Conservation (phyloP, 1,139 yeast species). For the Nakaseomyces bracarensis region DNA sequence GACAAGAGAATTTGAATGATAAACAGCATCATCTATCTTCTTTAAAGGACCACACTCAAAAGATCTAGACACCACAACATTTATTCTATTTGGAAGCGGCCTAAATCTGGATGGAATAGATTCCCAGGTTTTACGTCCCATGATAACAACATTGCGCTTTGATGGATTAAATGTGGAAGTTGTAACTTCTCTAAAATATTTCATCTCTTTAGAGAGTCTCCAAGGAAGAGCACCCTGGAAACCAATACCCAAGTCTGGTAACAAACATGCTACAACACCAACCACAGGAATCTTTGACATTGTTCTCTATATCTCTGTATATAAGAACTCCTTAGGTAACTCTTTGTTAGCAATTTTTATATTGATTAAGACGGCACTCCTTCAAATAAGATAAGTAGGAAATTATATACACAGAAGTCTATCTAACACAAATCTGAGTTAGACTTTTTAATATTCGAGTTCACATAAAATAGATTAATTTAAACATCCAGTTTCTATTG, state of each 20-base stretch:
- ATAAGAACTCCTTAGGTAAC: too few relatives aligned
- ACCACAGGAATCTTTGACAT: conserved; percentile 36
- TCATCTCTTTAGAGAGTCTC: conserved; percentile 78
- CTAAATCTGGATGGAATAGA: conserved; percentile 79
- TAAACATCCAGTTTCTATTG: too few relatives aligned
- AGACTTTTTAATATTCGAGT: too few relatives aligned
- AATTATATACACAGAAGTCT: too few relatives aligned
- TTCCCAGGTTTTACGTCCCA: conserved; percentile 97
- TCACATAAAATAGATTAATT: too few relatives aligned
- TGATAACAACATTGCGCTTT: conserved; percentile 66
- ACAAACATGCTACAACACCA: conserved; percentile 74
- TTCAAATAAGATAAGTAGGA: too few relatives aligned
- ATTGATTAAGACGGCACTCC: too few relatives aligned
- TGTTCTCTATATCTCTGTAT: neutral
- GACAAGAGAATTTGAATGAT: conserved; percentile 6
- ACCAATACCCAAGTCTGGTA: conserved; percentile 82
- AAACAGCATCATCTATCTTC: neutral
- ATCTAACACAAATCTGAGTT: too few relatives aligned
- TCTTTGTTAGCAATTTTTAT: too few relatives aligned
- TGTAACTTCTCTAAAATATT: conserved; percentile 73
- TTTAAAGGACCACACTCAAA: conserved; percentile 17
- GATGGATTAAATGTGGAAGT: conserved; percentile 32
- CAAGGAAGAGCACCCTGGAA: conserved; percentile 77
- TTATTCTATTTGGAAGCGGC: conserved; percentile 70
- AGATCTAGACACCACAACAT: conserved; percentile 62